phyloP scores from a whole-genome alignment of 305 asterid species.

The Caryopteris hybrid region DNA sequence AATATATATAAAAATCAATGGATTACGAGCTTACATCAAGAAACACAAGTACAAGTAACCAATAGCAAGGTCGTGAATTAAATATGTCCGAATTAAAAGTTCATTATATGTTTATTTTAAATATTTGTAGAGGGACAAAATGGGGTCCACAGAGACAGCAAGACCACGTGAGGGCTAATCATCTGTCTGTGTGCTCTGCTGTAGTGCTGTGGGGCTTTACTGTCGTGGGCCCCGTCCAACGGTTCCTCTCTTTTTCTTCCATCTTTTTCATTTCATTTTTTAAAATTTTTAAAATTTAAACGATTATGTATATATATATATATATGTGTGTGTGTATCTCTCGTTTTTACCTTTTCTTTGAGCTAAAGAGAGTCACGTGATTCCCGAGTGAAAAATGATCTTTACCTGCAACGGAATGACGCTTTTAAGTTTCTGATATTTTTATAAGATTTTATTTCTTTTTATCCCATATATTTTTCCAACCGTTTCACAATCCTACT shows the following conservation, averaged over 20 bases:
- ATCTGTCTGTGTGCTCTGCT: constrained; percentile 27
- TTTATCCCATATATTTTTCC: too few relatives aligned
- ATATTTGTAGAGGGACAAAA: background rate
- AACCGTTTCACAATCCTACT: too few relatives aligned
- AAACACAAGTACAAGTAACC: background rate
- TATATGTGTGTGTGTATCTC: too few relatives aligned
- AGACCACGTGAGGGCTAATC: constrained; percentile 65
- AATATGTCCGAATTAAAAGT: constrained; percentile 6
- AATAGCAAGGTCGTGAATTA: background rate
- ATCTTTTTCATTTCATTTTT: background rate
- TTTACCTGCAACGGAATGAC: constrained; percentile 16
- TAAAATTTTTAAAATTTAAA: too few relatives aligned
- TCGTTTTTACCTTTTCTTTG: background rate
- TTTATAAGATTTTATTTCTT: too few relatives aligned
- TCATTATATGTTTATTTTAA: background rate
- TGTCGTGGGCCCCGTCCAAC: constrained; percentile 22
- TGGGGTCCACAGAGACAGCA: constrained; percentile 45
- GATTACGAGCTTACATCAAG: background rate
- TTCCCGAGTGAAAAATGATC: constrained; percentile 3
- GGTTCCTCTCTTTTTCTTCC: background rate
- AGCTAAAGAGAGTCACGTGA: background rate
- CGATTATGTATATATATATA: too few relatives aligned
- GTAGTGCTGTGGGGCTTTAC: constrained; percentile 26
- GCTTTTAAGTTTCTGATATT: background rate
- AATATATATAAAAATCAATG: background rate